Evolutionary conservation across 371 early-diverging fungal species (phyloP), one percentile per base, ranked within the genome.

Genomic region (Lichtheimia hyalospora): DNA sequence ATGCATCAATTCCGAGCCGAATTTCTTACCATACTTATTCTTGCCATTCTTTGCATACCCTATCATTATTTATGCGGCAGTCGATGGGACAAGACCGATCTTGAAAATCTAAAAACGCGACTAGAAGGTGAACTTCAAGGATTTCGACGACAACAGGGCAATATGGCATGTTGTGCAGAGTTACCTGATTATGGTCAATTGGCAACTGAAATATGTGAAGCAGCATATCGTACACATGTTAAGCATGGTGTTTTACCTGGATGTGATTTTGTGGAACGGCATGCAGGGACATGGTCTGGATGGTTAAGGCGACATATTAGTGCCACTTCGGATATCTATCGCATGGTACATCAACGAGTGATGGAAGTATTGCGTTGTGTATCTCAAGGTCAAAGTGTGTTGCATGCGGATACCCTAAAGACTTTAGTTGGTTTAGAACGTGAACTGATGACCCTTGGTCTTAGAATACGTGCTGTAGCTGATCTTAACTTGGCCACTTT

Each of bases 21-120:
- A 60, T 88, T 86, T 71, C 90, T 89, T 63, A 89, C 89, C 58
- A 70, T 90, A 8, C 85, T 85, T 15, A 86, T 89, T 43, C 73
- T 86, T 42, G 78, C 81, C 25, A 63, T 79, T 7, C 72, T 91
- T 0, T 58, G 89, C 58, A 79, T 91, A 49, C 75, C 90, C 13
- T 91, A 87, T 68, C 76, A 82, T 1, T 81, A 88, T 6, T 55
- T 80, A 46, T 76, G 77, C 2, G 81, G 77, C 25, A 70, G 61
- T 20, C 66, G 62, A 25, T 69, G 73, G 69, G 75, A 67, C 1
- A 61, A 55, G 15, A 61, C 64, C 5, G 81, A 82, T 55, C 54
- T 82, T 10, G 52, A 71, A 13, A 66, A 73, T 21, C 68, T 82
- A 20, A 82, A 80, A 46, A 24, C 42, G 1, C 39, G 41, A 24